Evolutionary conservation across 129 eudicot genomes (phyloP).

Genomic region (Glebionis coronaria): DNA sequence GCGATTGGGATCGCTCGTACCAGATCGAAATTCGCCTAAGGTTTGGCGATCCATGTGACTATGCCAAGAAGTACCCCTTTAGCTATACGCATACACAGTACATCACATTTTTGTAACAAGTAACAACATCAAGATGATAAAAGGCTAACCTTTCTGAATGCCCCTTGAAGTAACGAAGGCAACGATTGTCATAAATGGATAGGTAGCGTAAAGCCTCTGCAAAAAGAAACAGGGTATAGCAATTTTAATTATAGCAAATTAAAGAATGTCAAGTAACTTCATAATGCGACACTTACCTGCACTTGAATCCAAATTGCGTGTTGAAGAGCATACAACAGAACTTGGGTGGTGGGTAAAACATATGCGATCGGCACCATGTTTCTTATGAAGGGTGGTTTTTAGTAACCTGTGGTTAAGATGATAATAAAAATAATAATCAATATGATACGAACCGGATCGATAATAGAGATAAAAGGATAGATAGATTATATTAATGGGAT

Average conservation of each 20-base stretch:
- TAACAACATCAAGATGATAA: conserved; percentile 8
- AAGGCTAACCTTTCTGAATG: conserved; percentile 78
- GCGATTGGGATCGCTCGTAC: too few relatives aligned
- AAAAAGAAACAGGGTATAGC: neutral
- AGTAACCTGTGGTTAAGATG: conserved; percentile 52
- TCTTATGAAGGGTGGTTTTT: conserved; percentile 89
- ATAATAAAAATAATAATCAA: conserved; percentile 11
- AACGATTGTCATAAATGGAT: conserved; percentile 92
- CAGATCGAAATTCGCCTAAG: too few relatives aligned
- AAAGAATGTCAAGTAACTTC: conserved; percentile 9
- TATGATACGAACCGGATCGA: too few relatives aligned
- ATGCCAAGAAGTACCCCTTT: conserved; percentile 18
- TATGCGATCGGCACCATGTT: conserved; percentile 93
- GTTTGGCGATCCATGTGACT: too few relatives aligned
- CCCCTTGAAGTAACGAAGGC: conserved; percentile 93
- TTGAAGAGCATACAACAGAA: conserved; percentile 88
- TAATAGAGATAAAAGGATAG: too few relatives aligned
- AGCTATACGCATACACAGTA: conserved; percentile 9
- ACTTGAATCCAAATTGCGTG: conserved; percentile 53
- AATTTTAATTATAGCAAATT: conserved; percentile 16
- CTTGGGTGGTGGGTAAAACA: conserved; percentile 95
- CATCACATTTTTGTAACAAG: neutral
- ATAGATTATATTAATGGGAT: too few relatives aligned
- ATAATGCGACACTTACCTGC: conserved; percentile 40
- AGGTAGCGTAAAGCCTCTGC: conserved; percentile 83